Conservation (phyloP, 106 monocot species). For the Dioscorea dumetorum region DNA sequence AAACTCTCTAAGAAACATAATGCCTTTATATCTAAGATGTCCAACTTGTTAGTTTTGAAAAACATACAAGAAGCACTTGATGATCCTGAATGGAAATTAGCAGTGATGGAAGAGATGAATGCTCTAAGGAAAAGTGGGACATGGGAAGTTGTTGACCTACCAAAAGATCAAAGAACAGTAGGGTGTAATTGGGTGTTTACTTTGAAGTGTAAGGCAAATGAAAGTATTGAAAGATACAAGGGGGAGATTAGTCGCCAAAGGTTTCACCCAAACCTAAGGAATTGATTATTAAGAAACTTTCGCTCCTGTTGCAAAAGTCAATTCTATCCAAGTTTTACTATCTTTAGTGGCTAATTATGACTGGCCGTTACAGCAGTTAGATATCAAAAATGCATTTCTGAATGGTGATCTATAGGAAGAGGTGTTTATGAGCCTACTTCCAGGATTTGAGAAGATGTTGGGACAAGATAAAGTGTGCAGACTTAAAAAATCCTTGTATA, state of each 20-base stretch:
- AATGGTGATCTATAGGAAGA: no score
- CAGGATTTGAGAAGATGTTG: no score
- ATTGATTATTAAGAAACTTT: no score
- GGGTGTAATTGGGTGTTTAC: conserved; percentile 10
- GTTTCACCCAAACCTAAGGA: background rate
- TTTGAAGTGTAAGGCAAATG: conserved; percentile 2
- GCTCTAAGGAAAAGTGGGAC: no score
- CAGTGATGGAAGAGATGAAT: conserved; percentile 1
- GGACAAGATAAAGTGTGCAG: no score
- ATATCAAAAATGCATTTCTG: no score
- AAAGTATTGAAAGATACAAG: conserved; percentile 5
- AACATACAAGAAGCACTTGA: background rate
- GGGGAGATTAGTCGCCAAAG: conserved; percentile 3
- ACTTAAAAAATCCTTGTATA: no score
- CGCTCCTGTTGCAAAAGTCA: no score
- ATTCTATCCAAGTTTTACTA: no score
- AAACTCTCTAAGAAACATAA: background rate
- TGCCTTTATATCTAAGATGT: conserved; percentile 4
- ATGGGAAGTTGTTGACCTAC: background rate
- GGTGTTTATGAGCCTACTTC: no score
- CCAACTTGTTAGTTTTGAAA: conserved; percentile 1
- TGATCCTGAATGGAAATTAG: background rate
- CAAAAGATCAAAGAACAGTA: background rate
- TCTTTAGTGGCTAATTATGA: no score
- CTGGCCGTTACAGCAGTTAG: no score